Conservation (phyloP, 352 stramenopile species). For the Poterioochromonas sp. region DNA sequence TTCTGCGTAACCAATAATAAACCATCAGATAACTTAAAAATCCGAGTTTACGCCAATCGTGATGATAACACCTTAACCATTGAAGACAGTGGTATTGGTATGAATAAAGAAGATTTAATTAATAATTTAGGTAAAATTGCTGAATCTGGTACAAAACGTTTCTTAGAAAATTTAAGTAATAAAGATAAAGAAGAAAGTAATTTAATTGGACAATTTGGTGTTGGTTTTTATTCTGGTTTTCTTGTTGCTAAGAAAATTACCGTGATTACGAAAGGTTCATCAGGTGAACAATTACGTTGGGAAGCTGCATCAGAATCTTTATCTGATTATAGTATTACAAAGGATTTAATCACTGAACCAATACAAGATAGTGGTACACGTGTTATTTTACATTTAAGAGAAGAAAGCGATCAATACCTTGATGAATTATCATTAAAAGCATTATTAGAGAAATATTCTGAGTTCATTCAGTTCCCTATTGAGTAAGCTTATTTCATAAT, state of each 20-base stretch:
- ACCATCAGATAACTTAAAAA: slow-evolving; percentile 66
- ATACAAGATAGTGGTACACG: slow-evolving; percentile 82
- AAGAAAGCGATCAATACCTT: slow-evolving; percentile 88
- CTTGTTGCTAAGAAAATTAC: slow-evolving; percentile 95
- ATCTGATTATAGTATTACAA: slow-evolving; percentile 60
- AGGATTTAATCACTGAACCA: slow-evolving; percentile 51
- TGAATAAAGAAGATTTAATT: slow-evolving; percentile 92
- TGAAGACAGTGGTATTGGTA: slow-evolving; percentile 91
- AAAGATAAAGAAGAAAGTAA: slow-evolving; percentile 49
- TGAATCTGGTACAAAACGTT: slow-evolving; percentile 89
- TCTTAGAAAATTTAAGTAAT: slow-evolving; percentile 62
- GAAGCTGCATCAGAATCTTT: slow-evolving; percentile 63
- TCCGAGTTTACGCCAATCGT: slow-evolving; percentile 91
- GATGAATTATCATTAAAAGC: slow-evolving; percentile 68
- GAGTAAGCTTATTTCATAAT: slow-evolving; percentile 36
- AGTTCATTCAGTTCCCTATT: slow-evolving; percentile 99
- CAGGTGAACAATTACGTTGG: slow-evolving; percentile 34
- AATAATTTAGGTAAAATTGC: slow-evolving; percentile 97
- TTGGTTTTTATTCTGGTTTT: slow-evolving; percentile 99
- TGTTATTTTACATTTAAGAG: slow-evolving; percentile 95
- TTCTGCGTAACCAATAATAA: slow-evolving; percentile 51
- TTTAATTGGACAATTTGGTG: slow-evolving; percentile 99
- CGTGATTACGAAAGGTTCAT: slow-evolving; percentile 54
- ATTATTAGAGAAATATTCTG: slow-evolving; percentile 94
- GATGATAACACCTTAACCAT: slow-evolving; percentile 90